These are phyloP conservation scores for Diaporthe sp. DNA, from an alignment of 2,329 filamentous ascomycete species.

Conservation along the genomic window DNA sequence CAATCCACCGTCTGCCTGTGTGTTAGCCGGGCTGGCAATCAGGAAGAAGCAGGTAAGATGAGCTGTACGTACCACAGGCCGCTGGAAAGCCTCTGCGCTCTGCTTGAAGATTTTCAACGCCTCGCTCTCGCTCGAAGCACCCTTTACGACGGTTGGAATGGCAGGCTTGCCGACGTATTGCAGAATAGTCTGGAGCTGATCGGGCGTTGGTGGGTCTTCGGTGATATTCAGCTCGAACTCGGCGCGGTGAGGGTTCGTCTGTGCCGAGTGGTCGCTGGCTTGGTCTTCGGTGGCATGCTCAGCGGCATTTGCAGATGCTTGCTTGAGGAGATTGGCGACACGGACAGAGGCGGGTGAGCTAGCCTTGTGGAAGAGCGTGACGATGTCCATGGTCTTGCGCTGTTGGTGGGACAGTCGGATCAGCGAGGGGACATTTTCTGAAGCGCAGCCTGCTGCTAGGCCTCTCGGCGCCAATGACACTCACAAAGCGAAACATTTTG, in stretches of 20 bases:
- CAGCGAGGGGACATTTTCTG: neutral
- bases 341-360: conserved; percentile 77
- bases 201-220: conserved; percentile 68
- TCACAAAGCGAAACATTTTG: conserved; percentile 61
- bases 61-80: conserved; percentile 75
- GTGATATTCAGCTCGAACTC: conserved; percentile 80
- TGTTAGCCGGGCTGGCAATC: conserved; percentile 39
- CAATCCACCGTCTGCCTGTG: conserved; percentile 79
- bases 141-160: conserved; percentile 73
- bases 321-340: conserved; percentile 81
- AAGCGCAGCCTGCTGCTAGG: neutral
- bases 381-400: conserved; percentile 86
- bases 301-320: conserved; percentile 76
- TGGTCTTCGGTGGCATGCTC: conserved; percentile 79
- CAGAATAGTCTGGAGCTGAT: conserved; percentile 50
- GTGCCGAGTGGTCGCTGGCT: conserved; percentile 71
- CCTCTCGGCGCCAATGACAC: conserved; percentile 35
- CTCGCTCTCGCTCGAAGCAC: conserved; percentile 79
- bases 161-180: conserved; percentile 69
- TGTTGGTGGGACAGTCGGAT: conserved; percentile 46
- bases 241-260: conserved; percentile 64
- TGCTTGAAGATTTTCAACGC: conserved; percentile 83
- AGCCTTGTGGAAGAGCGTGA: conserved; percentile 96
- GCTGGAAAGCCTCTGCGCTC: conserved; percentile 73
- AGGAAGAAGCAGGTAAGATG: neutral